Conservation (phyloP, 306 rosid species). For the Cucurbita pepo region DNA sequence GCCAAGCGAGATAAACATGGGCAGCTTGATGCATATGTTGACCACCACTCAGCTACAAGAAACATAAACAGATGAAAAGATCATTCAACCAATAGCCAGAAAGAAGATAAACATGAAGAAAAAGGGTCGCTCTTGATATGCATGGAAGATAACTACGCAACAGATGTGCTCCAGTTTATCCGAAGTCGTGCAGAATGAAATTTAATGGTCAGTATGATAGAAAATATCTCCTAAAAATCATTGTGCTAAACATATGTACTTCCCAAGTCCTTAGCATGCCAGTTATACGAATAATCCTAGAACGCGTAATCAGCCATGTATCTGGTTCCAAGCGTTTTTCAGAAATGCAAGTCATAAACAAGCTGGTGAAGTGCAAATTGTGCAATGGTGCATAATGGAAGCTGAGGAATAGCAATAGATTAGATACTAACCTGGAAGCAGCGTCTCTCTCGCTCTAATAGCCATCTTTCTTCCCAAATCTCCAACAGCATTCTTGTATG, state of each 20-base stretch:
- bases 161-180: neutral
- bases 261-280: neutral
- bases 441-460: slow-evolving; percentile 65
- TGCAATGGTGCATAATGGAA: neutral
- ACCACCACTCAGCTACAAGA: slow-evolving; percentile 85
- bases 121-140: neutral
- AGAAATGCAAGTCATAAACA: neutral
- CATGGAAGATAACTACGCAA: neutral
- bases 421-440: slow-evolving; percentile 69
- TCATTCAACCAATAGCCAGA: neutral
- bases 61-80: slow-evolving; percentile 5
- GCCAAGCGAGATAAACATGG: slow-evolving; percentile 76
- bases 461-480: slow-evolving; percentile 94
- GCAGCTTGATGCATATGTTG: slow-evolving; percentile 83
- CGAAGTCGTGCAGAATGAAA: neutral
- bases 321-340: neutral
- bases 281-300: neutral
- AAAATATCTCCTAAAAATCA: neutral
- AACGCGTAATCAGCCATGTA: neutral
- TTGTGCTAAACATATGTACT: neutral
- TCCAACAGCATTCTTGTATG: slow-evolving; percentile 53
- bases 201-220: neutral
- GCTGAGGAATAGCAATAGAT: slow-evolving; percentile 15
- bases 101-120: neutral
- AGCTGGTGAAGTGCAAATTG: neutral